Evolutionary conservation across 768 basidiomycete genomes (phyloP).

Genomic region (Leccinum truebloodii): DNA sequence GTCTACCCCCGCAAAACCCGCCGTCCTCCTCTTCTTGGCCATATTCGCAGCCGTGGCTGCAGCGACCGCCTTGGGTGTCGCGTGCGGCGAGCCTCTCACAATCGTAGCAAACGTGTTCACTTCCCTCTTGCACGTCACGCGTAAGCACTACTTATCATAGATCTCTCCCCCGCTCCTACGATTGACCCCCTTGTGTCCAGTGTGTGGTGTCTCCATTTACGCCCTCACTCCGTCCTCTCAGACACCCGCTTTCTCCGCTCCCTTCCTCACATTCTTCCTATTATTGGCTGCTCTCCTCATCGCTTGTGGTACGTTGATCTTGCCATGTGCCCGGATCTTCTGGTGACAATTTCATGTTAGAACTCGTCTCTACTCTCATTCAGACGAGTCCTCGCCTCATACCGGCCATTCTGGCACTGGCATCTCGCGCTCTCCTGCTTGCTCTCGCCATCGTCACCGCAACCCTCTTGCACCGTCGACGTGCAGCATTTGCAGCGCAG

Average conservation of each 20-base stretch:
- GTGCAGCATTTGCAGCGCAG: neutral
- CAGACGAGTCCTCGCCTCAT: constrained; percentile 27
- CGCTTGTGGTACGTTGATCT: constrained; percentile 27
- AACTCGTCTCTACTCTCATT: constrained; percentile 28
- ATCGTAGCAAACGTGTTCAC: constrained; percentile 18
- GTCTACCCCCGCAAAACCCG: constrained; percentile 9
- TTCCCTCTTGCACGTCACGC: constrained; percentile 22
- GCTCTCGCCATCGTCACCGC: constrained; percentile 13
- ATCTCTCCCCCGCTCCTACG: neutral
- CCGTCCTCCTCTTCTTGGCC: constrained; percentile 21
- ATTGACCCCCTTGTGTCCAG: constrained; percentile 12
- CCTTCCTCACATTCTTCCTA: constrained; percentile 17
- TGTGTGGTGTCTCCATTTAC: constrained; percentile 29
- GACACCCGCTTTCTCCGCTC: constrained; percentile 1
- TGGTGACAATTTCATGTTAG: constrained; percentile 10
- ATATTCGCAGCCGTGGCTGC: constrained; percentile 26
- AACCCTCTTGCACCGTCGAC: constrained; percentile 8
- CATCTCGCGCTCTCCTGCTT: constrained; percentile 24
- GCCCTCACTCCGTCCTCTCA: constrained; percentile 17
- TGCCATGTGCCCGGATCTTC: neutral
- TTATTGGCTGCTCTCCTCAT: constrained; percentile 24
- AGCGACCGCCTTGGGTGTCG: constrained; percentile 21
- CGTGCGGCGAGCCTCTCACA: constrained; percentile 16
- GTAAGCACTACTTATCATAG: constrained; percentile 13
- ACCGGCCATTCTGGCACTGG: constrained; percentile 25